Evolutionary conservation across 2,329 filamentous ascomycete genomes (phyloP), one percentile per base, ranked within the genome.

Genomic region (Ceratocystiopsis minuta): DNA sequence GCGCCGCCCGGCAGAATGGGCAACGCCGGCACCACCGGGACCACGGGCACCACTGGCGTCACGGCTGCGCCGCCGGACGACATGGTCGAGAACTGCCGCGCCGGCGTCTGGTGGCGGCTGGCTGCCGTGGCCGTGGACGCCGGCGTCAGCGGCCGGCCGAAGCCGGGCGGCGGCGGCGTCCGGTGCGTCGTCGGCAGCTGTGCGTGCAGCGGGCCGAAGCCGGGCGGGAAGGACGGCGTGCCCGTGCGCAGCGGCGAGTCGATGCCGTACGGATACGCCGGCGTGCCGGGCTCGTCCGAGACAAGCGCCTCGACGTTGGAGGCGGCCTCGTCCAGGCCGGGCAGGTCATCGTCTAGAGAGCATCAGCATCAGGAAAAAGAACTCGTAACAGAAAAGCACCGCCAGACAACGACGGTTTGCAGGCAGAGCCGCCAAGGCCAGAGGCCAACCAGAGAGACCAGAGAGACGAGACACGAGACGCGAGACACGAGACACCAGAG

Each of bases 301-400:
- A 83, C 78, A 4, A 83, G 60, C 4, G 75, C 75, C 54, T 82
- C 78, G 35, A 83, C 72, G n/a, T 70, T 76, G 36, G 65, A 64
- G 3, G 65, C 67, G 13, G 68, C 75, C 49, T 78, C 75, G 46
- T 77, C 73, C 37, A 78, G 61, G 12, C 67, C 70, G 44, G 65
- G 62, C n/a, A 74, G 57, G 39, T 74, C 69, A 52, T 80, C 75
- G 58, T 79, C 77, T 81, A 60, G 52, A 53, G 16, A 54, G 52
- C 15, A 17, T 38, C 20, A 44, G 33, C 32, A 33, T 33, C 32
- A 28, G 2, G 24, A 10, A 28, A 2, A 28, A 28, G 6, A 28
- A 28, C 24, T 9, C 24, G 20, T 20, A 28, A 28, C 32, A 48
- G 42, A 46, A 18, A 40, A 13, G 46, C 50, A 48, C 52, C 54